Base-by-base conservation (phyloP, 495 filamentous ascomycete genomes). In the Daldinia vernicosa region DNA sequence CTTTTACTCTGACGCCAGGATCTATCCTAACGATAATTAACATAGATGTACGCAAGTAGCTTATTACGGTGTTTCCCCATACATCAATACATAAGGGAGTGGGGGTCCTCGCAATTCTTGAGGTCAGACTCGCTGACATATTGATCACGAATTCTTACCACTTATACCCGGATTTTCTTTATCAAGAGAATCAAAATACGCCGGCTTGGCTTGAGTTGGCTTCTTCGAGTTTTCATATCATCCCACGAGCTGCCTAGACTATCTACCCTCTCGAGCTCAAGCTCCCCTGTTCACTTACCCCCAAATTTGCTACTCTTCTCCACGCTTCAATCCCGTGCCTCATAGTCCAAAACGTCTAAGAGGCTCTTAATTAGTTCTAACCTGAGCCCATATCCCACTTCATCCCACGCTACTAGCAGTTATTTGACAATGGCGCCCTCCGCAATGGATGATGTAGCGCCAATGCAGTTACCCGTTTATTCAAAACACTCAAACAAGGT, bases 401-500 rank as follows among this genome's bases (percentile, higher is more conserved):
- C 72, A 75, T 78, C 77, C 74, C 68, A 74, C 76, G 67, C 66
- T 52, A 32, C 37, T 67, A 56, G 53, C 50, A n/a, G 26, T 52
- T 33, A 37, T 45, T 60, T 60, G 68, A 77, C 73, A 69, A 84
- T 84, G 82, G 81, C 81, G 63, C 82, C 82, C 71, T 79, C 80
- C 60, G 82, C 82, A 63, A 78, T 77, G 69, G 71, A 60, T 67
- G 80, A 83, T 70, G 60, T 70, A 64, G 70, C 76, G 67, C 80
- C 80, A 75, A 80, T 83, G 78, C 81, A 83, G 66, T 67, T 82
- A 74, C 77, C 81, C 74, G 74, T 76, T 39, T 67, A 71, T 65
- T 79, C 81, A 27, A 82, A 82, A 72, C 64, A 74, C 61, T 80
- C 81, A 60, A 69, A 59, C 27, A 77, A 79, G 71, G 76, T 84